A percentile compares a stretch with the other conserved stretches of the same genome.
Conservation (phyloP, 1,284 basidiomycete genomes). For the Meira miltonrushii region DNA sequence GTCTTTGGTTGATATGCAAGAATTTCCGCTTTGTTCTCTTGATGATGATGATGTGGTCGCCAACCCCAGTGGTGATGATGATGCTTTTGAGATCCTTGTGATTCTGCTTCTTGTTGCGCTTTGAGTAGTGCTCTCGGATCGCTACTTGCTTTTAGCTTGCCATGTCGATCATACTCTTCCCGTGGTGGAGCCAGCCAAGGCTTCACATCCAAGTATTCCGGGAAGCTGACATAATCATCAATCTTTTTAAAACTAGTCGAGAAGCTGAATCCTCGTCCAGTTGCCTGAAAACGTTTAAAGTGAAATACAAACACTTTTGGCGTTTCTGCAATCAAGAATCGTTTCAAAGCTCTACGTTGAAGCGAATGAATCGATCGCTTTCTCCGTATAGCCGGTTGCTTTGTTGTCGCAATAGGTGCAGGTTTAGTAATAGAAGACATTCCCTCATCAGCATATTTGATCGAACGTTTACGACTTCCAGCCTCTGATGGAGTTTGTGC, state of each 20-base stretch:
- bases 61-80: neutral
- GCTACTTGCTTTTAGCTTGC: slow-evolving; percentile 53
- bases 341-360: slow-evolving; percentile 78
- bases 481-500: no score
- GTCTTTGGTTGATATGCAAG: slow-evolving; percentile 21
- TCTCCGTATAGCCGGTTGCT: neutral
- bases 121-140: slow-evolving; percentile 24
- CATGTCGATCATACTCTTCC: slow-evolving; percentile 61
- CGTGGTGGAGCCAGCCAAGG: slow-evolving; percentile 78
- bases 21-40: neutral
- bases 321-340: slow-evolving; percentile 78
- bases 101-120: slow-evolving; percentile 12
- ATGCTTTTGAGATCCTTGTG: neutral
- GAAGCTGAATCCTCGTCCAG: slow-evolving; percentile 40
- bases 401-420: neutral
- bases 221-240: slow-evolving; percentile 82
- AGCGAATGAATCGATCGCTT: slow-evolving; percentile 56
- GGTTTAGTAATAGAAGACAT: neutral
- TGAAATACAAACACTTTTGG: slow-evolving; percentile 87
- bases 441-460: neutral
- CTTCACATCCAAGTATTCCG: slow-evolving; percentile 72
- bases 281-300: slow-evolving; percentile 78
- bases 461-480: no score
- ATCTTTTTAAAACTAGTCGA: slow-evolving; percentile 64
- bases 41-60: neutral